These are phyloP conservation scores for Cymbidium sinense DNA, from an alignment of 106 monocot genomes.

Conservation along the genomic window DNA sequence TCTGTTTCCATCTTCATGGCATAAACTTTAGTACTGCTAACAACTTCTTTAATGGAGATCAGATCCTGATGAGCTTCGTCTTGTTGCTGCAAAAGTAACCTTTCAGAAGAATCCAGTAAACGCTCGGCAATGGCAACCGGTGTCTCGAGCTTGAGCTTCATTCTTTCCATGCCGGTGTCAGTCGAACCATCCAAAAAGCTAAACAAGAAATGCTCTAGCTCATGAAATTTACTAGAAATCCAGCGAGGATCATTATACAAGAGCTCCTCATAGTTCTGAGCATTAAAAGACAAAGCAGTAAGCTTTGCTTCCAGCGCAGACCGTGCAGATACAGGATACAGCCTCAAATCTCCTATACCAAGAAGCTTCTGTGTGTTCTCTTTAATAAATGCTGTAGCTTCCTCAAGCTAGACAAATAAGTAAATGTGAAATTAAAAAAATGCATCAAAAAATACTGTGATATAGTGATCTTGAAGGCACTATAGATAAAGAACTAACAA, in stretches of 20 bases:
- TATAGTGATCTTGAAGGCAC: neutral
- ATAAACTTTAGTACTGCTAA: slow-evolving; percentile 45
- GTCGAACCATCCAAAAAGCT: slow-evolving; percentile 92
- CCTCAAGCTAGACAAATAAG: slow-evolving; percentile 62
- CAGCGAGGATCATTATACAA: slow-evolving; percentile 57
- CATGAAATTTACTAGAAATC: slow-evolving; percentile 70
- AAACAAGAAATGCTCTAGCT: slow-evolving; percentile 64
- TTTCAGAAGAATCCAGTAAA: slow-evolving; percentile 56
- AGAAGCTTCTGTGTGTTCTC: slow-evolving; percentile 65
- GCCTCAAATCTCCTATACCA: slow-evolving; percentile 44
- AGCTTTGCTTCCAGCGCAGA: slow-evolving; percentile 83
- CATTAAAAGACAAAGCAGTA: slow-evolving; percentile 26
- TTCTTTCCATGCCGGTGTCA: slow-evolving; percentile 73
- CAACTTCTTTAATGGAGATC: slow-evolving; percentile 48
- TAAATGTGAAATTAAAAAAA: neutral
- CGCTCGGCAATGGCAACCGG: slow-evolving; percentile 81
- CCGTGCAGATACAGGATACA: slow-evolving; percentile 91
- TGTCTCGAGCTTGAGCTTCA: slow-evolving; percentile 81
- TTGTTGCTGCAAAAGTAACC: slow-evolving; percentile 45
- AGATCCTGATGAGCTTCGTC: slow-evolving; percentile 52
- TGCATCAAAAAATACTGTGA: neutral
- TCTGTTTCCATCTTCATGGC: slow-evolving; percentile 67
- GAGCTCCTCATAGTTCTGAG: slow-evolving; percentile 20
- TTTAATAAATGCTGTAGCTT: slow-evolving; percentile 64
- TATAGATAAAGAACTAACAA: neutral